Evolutionary conservation across 1,284 basidiomycete species (phyloP).

Genomic region (Macrocystidia cucumis): DNA sequence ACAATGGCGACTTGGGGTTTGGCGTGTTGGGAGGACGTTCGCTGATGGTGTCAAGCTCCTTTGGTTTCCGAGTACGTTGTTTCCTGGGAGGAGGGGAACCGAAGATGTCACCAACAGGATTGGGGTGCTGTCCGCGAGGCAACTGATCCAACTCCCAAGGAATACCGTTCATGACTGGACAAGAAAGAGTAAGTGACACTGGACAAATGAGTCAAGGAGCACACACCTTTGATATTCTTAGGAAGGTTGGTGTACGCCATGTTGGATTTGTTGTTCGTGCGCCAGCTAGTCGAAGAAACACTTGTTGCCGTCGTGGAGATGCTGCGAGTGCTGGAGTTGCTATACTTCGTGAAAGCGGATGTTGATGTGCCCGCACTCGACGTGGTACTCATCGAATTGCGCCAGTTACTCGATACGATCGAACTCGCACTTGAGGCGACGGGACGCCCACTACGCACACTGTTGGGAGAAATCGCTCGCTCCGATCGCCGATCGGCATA

Average conservation of each 20-base stretch:
- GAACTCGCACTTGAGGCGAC: slow-evolving; percentile 51
- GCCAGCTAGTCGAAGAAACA: slow-evolving; percentile 63
- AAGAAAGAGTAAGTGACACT: slow-evolving; percentile 7
- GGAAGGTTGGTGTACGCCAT: slow-evolving; percentile 34
- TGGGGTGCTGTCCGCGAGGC: slow-evolving; percentile 54
- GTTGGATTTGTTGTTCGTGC: slow-evolving; percentile 34
- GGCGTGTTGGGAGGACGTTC: slow-evolving; percentile 44
- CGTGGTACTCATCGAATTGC: slow-evolving; percentile 60
- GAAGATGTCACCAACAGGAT: slow-evolving; percentile 55
- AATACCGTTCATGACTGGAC: slow-evolving; percentile 62
- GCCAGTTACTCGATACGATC: slow-evolving; percentile 62
- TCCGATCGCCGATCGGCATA: slow-evolving; percentile 21
- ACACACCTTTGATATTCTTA: slow-evolving; percentile 76
- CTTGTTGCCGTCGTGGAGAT: slow-evolving; percentile 74
- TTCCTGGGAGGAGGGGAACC: slow-evolving; percentile 55
- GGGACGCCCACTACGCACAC: slow-evolving; percentile 43
- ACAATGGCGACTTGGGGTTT: slow-evolving; percentile 29
- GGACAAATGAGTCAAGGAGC: slow-evolving; percentile 10
- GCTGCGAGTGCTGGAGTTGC: slow-evolving; percentile 65
- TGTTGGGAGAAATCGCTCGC: slow-evolving; percentile 48
- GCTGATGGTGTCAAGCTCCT: slow-evolving; percentile 68
- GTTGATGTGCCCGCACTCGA: slow-evolving; percentile 61
- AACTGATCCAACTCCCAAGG: slow-evolving; percentile 65
- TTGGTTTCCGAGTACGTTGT: slow-evolving; percentile 55
- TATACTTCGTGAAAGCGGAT: slow-evolving; percentile 70